Base-by-base conservation (phyloP, 1,284 basidiomycete genomes). In the Malassezia globosa region DNA sequence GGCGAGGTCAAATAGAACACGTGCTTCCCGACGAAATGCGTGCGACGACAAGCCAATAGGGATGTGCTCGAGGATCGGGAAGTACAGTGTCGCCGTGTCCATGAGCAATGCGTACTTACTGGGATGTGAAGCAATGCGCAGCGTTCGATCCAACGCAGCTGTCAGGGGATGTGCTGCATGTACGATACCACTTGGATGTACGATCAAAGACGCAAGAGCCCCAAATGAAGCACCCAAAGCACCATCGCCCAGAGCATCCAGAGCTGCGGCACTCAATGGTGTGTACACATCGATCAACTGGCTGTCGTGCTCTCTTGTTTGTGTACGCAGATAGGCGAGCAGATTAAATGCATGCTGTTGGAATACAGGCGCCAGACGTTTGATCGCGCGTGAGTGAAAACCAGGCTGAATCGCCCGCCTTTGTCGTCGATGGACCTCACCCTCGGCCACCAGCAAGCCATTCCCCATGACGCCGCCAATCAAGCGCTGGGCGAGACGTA, bases 371-470 rank as follows among this genome's bases (percentile, higher is more conserved):
- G 40, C 54, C 6, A 71, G 46, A 14, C 62, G 59, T 7, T 62
- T 50, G 29, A 71, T 58, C 4, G 63, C 54, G 1, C 56, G 51
- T 3, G 55, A 46, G 29, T 46, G 53, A 41, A 71, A 69, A 1
- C 66, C 68, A 1, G 68, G 68, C 24, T 63, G 58, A 14, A 69
- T 26, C 36, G 69, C 58, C 27, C 62, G 59, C 4, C 63, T 41
- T 42, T 71, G 66, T 7, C 64, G 44, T 29, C 54, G 55, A 34
- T 71, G 68, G 1, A 52, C 52, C 13, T 66, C 64, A 2, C 65
- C 65, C 27, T 71, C 68, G 0, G 55, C 58, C 5, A 60, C 58
- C 8, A 71, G 23, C 1, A 71, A 42, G 7, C 68, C 66, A 8
- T 68, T 46, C 3, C 68, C 68, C n/a, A 71, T 51, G n/a, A 61